phyloP scores from a whole-genome alignment of 768 basidiomycete genomes.

The Boletus pseudo-olivaceus region DNA sequence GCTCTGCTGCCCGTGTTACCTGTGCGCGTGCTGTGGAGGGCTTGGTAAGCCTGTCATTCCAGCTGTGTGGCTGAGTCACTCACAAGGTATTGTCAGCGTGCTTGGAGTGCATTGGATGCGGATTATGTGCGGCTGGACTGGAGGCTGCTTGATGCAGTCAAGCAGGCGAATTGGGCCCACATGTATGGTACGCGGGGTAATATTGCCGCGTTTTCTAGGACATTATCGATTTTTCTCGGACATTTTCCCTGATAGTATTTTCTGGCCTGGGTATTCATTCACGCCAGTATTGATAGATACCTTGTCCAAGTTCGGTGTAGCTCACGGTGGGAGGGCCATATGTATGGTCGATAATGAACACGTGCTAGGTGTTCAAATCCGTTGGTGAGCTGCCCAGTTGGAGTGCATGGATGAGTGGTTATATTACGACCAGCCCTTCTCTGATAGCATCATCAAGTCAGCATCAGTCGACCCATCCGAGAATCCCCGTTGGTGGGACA shows the following conservation, averaged over 20 bases:
- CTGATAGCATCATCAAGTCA: neutral
- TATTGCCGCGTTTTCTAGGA: neutral
- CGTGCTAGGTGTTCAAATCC: neutral
- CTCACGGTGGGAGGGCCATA: too few species aligned
- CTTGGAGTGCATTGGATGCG: conserved; percentile 67
- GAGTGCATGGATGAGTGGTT: neutral
- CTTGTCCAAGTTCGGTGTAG: neutral
- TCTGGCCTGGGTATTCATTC: too few species aligned
- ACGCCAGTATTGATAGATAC: neutral
- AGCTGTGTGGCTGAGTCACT: neutral
- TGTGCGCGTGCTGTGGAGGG: conserved; percentile 71
- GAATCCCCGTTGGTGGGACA: neutral
- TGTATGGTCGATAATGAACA: neutral
- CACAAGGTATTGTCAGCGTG: conserved; percentile 43
- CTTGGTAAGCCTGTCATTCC: conserved; percentile 41
- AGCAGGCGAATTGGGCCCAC: neutral
- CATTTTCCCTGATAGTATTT: neutral
- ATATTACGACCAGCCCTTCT: neutral
- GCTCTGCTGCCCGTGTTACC: conserved; percentile 65
- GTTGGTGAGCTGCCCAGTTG: neutral
- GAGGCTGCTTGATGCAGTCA: conserved; percentile 12
- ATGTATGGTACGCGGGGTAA: neutral
- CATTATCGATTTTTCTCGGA: neutral
- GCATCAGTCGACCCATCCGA: too few species aligned
- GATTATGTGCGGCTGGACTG: conserved; percentile 55